Evolutionary conservation across 805 yeast genomes (phyloP).

Genomic region (Metschnikowia henanensis): DNA sequence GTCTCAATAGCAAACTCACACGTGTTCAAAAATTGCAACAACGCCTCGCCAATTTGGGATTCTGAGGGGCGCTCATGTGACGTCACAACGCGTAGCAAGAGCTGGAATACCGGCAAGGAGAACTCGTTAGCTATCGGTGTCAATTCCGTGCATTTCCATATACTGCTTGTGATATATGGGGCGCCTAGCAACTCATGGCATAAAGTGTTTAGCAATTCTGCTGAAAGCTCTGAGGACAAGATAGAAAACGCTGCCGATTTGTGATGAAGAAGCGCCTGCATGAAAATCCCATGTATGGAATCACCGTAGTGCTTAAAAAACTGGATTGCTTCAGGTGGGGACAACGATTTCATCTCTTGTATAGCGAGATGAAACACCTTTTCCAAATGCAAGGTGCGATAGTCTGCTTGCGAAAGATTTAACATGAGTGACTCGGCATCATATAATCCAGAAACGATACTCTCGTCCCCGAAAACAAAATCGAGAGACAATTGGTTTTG

Average conservation of each 20-base stretch:
- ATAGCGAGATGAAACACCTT: slow-evolving; percentile 15
- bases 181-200: slow-evolving; percentile 1
- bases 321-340: neutral
- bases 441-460: neutral
- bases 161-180: neutral
- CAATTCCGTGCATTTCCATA: neutral
- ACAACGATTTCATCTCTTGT: slow-evolving; percentile 11
- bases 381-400: slow-evolving; percentile 11
- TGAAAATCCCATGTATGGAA: neutral
- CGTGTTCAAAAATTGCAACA: slow-evolving; percentile 10
- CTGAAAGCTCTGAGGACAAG: slow-evolving; percentile 5
- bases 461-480: neutral
- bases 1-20: slow-evolving; percentile 29
- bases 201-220: neutral
- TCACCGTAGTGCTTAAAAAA: neutral
- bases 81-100: slow-evolving; percentile 33
- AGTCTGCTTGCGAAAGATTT: slow-evolving; percentile 15
- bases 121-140: slow-evolving; percentile 28
- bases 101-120: slow-evolving; percentile 43
- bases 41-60: slow-evolving; percentile 10
- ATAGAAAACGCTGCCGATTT: slow-evolving; percentile 5
- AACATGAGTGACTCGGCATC: slow-evolving; percentile 15
- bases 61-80: slow-evolving; percentile 15
- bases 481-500: neutral
- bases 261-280: slow-evolving; percentile 5